Evolutionary conservation across 768 basidiomycete genomes (phyloP), one percentile per base, ranked within the genome.

Genomic region (Pisolithus orientalis): DNA sequence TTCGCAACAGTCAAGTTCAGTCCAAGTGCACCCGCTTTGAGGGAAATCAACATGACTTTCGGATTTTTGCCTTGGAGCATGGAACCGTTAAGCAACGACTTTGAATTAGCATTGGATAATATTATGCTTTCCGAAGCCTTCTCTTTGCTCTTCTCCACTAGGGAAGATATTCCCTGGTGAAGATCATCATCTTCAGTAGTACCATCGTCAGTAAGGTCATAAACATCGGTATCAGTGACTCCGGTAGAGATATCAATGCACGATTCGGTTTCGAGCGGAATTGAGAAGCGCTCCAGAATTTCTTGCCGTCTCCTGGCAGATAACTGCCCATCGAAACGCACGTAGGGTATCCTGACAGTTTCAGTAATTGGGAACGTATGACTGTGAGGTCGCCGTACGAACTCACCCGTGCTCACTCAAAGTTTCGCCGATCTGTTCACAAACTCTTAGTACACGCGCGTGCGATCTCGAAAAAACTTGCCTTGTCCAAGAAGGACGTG

Each of bases 1-100:
- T 92, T 92, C 1, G 91, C 92, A 17, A 87, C 90, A 24, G 91
- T 94, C 57, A 94, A 68, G 66, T 94, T 94, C 50, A 94, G 69
- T 7, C 92, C 92, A 31, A 94, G 75, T 5, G 92, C 90, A 17
- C 92, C 92, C 44, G 81, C 84, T 70, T 92, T 94, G 59, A 94
- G 72, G 6, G 91, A 93, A 50, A 94, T 85, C 49, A 94, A 72
- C 87, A 94, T 84, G 32, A 94, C 84, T 54, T 75, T 78, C 4
- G 92, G 88, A 62, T 84, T 89, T 28, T 62, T 66, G 10, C 67
- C 69, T 24, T 56, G 32, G 46, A 62, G 64, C 34, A 59, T 50
- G 49, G 59, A 62, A 4, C 53, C 49, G 40, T 65, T 53, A 46
- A 63, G 57, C 48, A 27, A 38, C 39, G 44, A 55, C n/a, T 57